Percentiles rank a stretch among this genome's conserved stretches.
Conservation (phyloP, 805 yeast genomes). For the Kodamaea neixiangensis region DNA sequence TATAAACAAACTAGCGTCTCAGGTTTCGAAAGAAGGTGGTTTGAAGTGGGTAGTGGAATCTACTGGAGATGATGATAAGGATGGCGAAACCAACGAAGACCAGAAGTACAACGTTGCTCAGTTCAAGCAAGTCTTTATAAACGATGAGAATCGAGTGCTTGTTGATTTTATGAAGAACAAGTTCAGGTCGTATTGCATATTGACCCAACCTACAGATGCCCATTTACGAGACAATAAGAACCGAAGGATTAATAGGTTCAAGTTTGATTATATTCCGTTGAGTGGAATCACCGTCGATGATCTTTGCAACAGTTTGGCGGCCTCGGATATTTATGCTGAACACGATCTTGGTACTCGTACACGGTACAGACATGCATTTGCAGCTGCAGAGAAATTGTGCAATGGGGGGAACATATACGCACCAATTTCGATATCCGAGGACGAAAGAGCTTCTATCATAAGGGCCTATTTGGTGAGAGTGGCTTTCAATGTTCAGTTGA, state of each 20-base stretch:
- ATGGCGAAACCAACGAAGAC: slow-evolving; percentile 31
- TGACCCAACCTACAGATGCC: slow-evolving; percentile 49
- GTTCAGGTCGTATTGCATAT: slow-evolving; percentile 60
- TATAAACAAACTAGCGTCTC: slow-evolving; percentile 41
- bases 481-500: slow-evolving; percentile 66
- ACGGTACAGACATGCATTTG: slow-evolving; percentile 8
- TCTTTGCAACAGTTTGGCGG: slow-evolving; percentile 33
- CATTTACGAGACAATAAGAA: slow-evolving; percentile 24
- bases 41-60: slow-evolving; percentile 30
- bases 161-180: slow-evolving; percentile 68
- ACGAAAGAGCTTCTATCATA: slow-evolving; percentile 46
- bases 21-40: slow-evolving; percentile 32
- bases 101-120: slow-evolving; percentile 49
- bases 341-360: slow-evolving; percentile 31
- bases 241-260: slow-evolving; percentile 20
- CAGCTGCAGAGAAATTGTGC: slow-evolving; percentile 5
- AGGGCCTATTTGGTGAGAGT: slow-evolving; percentile 48
- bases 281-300: slow-evolving; percentile 17
- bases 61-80: background rate
- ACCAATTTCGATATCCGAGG: slow-evolving; percentile 21
- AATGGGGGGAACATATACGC: background rate
- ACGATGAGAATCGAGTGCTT: slow-evolving; percentile 64
- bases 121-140: slow-evolving; percentile 44
- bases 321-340: slow-evolving; percentile 57
- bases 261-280: slow-evolving; percentile 25